phyloP scores from a whole-genome alignment of 345 rosid genomes.

The Pistacia integerrima region DNA sequence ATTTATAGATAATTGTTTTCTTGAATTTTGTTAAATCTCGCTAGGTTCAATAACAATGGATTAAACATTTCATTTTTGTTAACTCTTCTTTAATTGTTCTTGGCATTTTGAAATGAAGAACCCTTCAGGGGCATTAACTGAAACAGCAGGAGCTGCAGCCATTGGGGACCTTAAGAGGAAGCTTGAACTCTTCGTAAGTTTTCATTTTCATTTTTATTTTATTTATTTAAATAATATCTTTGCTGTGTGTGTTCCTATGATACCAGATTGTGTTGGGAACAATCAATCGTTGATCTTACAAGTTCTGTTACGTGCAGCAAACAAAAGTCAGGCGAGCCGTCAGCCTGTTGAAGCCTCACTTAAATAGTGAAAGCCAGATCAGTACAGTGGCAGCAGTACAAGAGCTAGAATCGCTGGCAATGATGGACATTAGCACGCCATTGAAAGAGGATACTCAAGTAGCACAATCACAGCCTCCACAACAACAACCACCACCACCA shows the following conservation, averaged over 20 bases:
- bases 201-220: too few relatives aligned
- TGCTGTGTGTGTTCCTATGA: neutral
- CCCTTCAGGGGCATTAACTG: neutral
- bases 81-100: neutral
- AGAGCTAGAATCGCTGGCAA: conserved; percentile 65
- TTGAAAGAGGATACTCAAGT: conserved; percentile 30
- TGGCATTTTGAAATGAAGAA: conserved; percentile 23
- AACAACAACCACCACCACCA: neutral
- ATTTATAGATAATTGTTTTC: too few relatives aligned
- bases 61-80: neutral
- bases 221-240: neutral
- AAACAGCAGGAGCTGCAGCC: conserved; percentile 29
- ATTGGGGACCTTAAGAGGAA: conserved; percentile 60
- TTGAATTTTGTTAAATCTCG: neutral
- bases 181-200: conserved; percentile 63
- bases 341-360: conserved; percentile 47
- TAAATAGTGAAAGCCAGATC: conserved; percentile 28
- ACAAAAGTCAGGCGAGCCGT: conserved; percentile 52
- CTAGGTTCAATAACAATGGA: too few relatives aligned
- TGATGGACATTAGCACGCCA: conserved; percentile 42
- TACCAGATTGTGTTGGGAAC: neutral
- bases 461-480: neutral
- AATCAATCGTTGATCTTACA: neutral
- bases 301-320: conserved; percentile 50
- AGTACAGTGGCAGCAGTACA: conserved; percentile 49